Base-by-base conservation (phyloP, 768 basidiomycete species). In the Tubosaeta brunneosetosa region DNA sequence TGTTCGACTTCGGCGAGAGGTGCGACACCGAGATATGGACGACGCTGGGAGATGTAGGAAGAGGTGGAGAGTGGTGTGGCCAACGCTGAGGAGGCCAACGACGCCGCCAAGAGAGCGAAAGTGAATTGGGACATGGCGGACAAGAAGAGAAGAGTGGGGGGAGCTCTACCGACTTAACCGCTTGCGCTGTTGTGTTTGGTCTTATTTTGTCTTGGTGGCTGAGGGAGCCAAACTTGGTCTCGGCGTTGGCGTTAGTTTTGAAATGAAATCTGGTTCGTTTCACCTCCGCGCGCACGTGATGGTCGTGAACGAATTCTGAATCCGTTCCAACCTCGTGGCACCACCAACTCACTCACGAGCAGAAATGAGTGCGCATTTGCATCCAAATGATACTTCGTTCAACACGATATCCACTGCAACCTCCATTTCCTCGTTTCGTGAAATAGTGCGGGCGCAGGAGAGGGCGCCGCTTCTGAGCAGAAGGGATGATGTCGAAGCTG, bases 1-100 rank as follows among this genome's bases (percentile, higher is more conserved):
- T 87, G 84, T 56, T 81, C 72, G 36, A 72, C 73, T 34, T 74
- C 77, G 50, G 78, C 57, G 47, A 90, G 71, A 29, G 88, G 87
- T 9, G 88, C 88, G 44, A 83, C 67, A 14, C 74, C 59, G 37
- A 86, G 64, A 41, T 79, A 73, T 22, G 77, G 70, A 43, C 75
- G 74, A 29, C 64, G 61, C n/a, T 65, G 63, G 6, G 67, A 50
- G 49, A 68, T 48, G 54, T 74, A 62, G 8, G 66, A 55, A 48
- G 65, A 62, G 19, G 77, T 79, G 34, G 79, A 80, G 51, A 79
- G 76, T 22, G 77, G 77, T 2, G 65, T 68, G 19, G 77, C 74
- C 25, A 70, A 47, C 27, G 55, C 67, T 2, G 66, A 57, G 60
- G 69, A 66, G 52, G 66, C 71, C 47, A 76, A 53, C 54, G 72